Base-by-base conservation (phyloP, 306 rosid genomes). In the Begonia loranthoides region DNA sequence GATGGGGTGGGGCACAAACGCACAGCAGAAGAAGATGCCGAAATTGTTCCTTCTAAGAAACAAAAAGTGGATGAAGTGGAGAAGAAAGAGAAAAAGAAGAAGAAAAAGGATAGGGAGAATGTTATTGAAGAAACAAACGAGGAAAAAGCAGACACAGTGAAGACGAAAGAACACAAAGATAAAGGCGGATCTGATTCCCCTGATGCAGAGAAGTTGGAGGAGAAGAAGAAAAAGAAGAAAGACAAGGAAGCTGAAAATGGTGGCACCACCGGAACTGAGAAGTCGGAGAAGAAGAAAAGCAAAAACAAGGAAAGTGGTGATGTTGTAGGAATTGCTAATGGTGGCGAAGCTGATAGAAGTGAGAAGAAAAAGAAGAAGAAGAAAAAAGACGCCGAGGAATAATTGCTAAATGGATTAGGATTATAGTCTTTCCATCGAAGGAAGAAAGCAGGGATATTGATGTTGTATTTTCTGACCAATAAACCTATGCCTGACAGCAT, bases 211-310 rank as follows among this genome's bases (percentile, higher is more conserved):
- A 82, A 79, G 70, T 72, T 81, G 8, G 93, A 82, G 77, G 77
- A 79, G 79, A 78, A 80, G 64, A 83, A 83, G 57, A 82, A 72
- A 59, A 71, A 79, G 65, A 79, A 76, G 75, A 81, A 81, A 28
- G 74, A 70, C 28, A 86, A 86, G 44, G 81, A 65, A 0, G 65
- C 68, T 4, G 76, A 77, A 58, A 73, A 66, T 41, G 54, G n/a
- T 48, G 64, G 51, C 43, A 44, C 55, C 21, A n/a, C 56, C 1
- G 64, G 52, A 13, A 46, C 56, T 54, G 76, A 43, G 57, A 62
- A 70, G 36, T 4, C 36, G 9, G 36, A 28, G 36, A 28, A 28
- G 5, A 28, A 28, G 36, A 28, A 28, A 28, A 28, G 36, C 36
- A 28, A 28, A 28, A 7, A 28, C 36, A 7, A 28, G 36, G 36